Evolutionary conservation across 768 basidiomycete genomes (phyloP), one percentile per base, ranked within the genome.

Genomic region (Panaeolus papilionaceus): DNA sequence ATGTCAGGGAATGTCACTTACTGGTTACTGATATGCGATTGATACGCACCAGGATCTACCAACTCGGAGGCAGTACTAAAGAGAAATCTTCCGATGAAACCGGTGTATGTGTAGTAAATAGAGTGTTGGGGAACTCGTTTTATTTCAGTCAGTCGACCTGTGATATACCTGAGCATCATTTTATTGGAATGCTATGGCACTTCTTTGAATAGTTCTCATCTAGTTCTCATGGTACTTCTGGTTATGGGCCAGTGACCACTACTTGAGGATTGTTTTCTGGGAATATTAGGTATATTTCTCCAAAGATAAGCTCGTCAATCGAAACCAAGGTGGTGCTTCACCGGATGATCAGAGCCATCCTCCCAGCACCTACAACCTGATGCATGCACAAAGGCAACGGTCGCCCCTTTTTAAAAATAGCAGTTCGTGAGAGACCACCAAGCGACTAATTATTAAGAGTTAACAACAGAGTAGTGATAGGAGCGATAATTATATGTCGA

Each of bases 401-500:
- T 0, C 14, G 42, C 42, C 42, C 42, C 42, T 16, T 16, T 16
- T 44, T 4, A 44, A 44, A 18, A 44, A 44, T 44, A 44, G 8
- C 20, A 23, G 2, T 2, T 23, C n/a, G 26, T 51, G 47, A 23
- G 47, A 51, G 26, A 51, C 8, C 6, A 20, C 23, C 12, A 6
- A 51, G 26, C 47, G 7, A 23, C n/a, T 26, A 51, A 51, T 23
- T 23, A 51, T 51, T 51, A 20, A 4, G 47, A 51, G n/a, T 20
- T 14, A 23, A 33, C 28, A 58, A 28, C 4, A 28, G 54, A 58
- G 54, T 58, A 58, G n/a, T 33, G 54, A 16, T 33, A 58, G 54
- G 26, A 58, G 26, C 20, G 28, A 37, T 58, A 58, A 58, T 58
- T 58, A 58, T 58, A 58, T 58, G 54, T 7, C 28, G 20, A 33